Evolutionary conservation across 768 basidiomycete genomes (phyloP), one percentile per base, ranked within the genome.

Genomic region (Suillus lakei): DNA sequence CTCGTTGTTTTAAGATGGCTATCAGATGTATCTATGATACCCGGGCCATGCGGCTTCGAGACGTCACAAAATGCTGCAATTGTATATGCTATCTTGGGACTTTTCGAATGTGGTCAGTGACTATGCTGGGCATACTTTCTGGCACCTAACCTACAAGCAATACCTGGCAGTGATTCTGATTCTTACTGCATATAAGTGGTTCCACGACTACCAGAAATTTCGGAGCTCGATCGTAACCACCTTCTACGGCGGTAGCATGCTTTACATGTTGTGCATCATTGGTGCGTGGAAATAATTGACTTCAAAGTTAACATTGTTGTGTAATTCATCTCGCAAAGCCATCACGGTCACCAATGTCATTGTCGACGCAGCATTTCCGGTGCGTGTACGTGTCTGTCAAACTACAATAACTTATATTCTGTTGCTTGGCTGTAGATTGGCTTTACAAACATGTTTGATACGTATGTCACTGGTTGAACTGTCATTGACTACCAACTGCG

Each of bases 211-310:
- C n/a, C 30, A 43, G 1, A 32, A 43, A 21, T 3, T 23, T n/a
- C 56, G n/a, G 12, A 71, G 69, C 23, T 34, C 60, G 10, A 61
- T 73, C 8, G 61, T 71, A 23, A 12, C 30, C 23, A 53, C 36
- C 7, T 15, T 61, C 16, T 73, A 73, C 60, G 61, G 64, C 26
- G 72, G 71, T 38, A 38, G 63, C 34, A 64, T 73, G 62, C 23
- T 72, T 51, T 73, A 72, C 15, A 58, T 72, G 15, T 0, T 36
- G 36, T 71, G 72, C 23, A 68, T 73, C 21, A 64, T 66, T 26
- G 26, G 71, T 71, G 43, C 38, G 69, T 39, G 5, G 5, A 32
- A 9, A 46, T 7, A 15, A 13, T 36, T n/a, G 16, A 1, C 12
- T 5, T 3, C 6, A 43, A 23, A 21, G 5, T 39, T 21, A 15